Percentiles rank a stretch among this genome's conserved stretches.
These are phyloP conservation scores for Podaxis sp. DNA, from an alignment of 768 basidiomycete species.

Conservation along the genomic window DNA sequence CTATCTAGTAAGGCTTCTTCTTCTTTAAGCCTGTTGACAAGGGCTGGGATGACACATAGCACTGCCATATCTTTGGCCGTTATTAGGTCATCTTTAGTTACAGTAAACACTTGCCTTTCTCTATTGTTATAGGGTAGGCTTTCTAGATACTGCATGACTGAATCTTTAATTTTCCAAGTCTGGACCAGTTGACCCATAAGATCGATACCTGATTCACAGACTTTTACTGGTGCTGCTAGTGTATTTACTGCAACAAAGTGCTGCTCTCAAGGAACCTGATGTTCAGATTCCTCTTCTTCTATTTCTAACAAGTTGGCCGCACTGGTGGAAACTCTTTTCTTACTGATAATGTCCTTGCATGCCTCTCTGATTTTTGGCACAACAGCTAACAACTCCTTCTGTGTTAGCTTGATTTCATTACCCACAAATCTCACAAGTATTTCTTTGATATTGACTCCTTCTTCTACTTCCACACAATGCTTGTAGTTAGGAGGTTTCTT, in stretches of 20 bases:
- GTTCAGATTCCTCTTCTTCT: no score
- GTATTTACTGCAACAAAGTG: no score
- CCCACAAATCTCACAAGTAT: neutral
- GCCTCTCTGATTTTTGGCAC: neutral
- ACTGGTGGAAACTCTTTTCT: neutral
- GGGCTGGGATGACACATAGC: no score
- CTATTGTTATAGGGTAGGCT: no score
- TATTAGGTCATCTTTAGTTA: neutral
- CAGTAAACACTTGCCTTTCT: no score
- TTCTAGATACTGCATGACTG: no score
- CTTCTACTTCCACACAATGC: neutral
- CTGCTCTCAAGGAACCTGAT: no score
- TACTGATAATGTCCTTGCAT: neutral
- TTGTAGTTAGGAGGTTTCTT: neutral
- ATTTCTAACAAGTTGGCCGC: neutral
- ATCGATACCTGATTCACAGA: no score
- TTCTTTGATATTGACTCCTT: neutral
- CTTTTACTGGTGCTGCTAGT: no score
- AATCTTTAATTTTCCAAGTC: neutral
- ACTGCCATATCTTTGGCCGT: conserved; percentile 10
- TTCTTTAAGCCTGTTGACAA: no score
- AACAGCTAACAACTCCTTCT: conserved; percentile 2
- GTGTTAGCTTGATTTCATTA: neutral
- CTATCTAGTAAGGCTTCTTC: neutral
- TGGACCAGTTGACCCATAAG: no score